phyloP scores from a whole-genome alignment of 106 monocot species.

The Dendrobium catenatum region DNA sequence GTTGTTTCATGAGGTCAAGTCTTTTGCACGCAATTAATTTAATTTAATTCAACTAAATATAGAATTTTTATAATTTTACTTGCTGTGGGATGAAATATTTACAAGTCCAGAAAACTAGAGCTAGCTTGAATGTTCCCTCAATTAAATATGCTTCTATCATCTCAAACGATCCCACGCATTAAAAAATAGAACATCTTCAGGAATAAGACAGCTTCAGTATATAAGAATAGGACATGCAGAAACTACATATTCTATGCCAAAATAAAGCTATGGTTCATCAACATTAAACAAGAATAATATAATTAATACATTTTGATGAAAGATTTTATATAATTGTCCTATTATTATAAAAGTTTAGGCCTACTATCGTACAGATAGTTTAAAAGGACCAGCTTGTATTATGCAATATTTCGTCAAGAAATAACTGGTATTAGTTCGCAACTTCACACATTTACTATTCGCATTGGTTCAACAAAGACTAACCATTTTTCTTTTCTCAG shows the following conservation, averaged over 20 bases:
- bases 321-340: background rate
- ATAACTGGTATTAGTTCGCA: background rate
- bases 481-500: constrained; percentile 75
- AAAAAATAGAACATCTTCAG: background rate
- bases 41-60: no score
- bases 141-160: background rate
- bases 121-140: background rate
- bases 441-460: background rate
- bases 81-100: background rate
- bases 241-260: background rate
- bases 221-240: background rate
- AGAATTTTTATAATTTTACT: background rate
- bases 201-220: background rate
- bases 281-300: background rate
- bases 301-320: background rate
- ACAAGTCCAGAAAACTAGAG: background rate
- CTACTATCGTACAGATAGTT: background rate
- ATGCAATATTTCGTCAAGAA: background rate
- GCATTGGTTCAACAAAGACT: constrained; percentile 11
- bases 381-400: background rate
- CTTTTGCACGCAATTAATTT: no score
- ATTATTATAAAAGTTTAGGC: background rate
- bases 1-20: no score
- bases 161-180: background rate
- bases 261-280: background rate